Evolutionary conservation across 148 eudicot species (phyloP).

Genomic region (Rhododendron kiyosumense): DNA sequence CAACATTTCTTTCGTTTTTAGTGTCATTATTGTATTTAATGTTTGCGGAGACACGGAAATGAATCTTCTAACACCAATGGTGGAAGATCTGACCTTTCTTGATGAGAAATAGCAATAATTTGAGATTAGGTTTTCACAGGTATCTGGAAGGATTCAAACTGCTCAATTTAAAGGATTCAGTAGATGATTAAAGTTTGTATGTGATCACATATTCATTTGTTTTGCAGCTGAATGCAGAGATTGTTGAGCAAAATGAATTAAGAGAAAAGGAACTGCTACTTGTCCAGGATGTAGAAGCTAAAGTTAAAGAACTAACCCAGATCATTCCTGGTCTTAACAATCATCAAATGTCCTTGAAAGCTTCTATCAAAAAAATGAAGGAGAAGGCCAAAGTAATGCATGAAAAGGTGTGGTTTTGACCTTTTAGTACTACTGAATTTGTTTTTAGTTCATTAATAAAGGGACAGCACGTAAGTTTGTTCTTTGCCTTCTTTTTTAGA

Average conservation of each 20-base stretch:
- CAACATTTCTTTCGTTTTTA: too few species aligned
- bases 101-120: too few species aligned
- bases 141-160: conserved; percentile 7
- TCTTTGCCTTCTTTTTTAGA: neutral
- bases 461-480: neutral
- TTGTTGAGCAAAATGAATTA: too few species aligned
- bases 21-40: too few species aligned
- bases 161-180: neutral
- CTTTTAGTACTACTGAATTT: neutral
- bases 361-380: conserved; percentile 47
- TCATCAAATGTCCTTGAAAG: conserved; percentile 59
- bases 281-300: conserved; percentile 56
- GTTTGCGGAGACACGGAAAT: too few species aligned
- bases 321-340: conserved; percentile 57
- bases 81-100: too few species aligned
- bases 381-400: conserved; percentile 63
- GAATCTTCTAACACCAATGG: too few species aligned
- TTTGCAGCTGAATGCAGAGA: too few species aligned
- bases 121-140: conserved; percentile 29
- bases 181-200: neutral
- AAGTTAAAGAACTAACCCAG: conserved; percentile 64
- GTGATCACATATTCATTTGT: too few species aligned
- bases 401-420: conserved; percentile 47
- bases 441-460: neutral
- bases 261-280: conserved; percentile 34